Evolutionary conservation across 495 filamentous ascomycete genomes (phyloP).

Genomic region (Xanthoparmelia taractica): DNA sequence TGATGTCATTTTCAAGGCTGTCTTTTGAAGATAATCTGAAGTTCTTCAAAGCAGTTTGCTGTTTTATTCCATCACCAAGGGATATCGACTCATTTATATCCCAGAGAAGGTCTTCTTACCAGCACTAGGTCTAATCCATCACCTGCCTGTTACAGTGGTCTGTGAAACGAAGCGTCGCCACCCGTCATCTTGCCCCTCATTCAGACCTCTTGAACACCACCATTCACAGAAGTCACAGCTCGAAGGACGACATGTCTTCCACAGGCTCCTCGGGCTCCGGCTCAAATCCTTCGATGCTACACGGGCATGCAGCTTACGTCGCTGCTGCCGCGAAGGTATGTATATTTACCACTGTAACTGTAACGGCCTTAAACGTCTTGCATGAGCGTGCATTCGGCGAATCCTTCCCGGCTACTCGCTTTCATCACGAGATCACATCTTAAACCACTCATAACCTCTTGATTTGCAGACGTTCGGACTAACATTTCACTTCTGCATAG

Average conservation of each 20-base stretch:
- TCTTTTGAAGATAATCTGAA: not conserved
- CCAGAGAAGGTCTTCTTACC: not conserved
- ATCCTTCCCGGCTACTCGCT: not conserved
- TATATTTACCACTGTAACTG: not conserved
- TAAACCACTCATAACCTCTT: not conserved
- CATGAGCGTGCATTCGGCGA: not conserved
- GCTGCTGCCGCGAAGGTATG: constrained; percentile 25
- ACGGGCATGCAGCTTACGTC: constrained; percentile 24
- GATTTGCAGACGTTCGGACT: not conserved
- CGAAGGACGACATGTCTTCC: constrained; percentile 10
- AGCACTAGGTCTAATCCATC: not conserved
- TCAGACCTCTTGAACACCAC: not conserved
- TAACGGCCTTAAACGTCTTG: not conserved
- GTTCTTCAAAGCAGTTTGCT: too few relatives aligned
- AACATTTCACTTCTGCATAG: constrained; percentile 1
- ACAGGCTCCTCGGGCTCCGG: not conserved
- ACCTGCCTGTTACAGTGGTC: not conserved
- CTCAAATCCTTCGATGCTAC: constrained; percentile 23
- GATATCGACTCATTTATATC: not conserved
- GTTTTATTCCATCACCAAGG: not conserved
- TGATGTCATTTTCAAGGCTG: not conserved
- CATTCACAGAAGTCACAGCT: not conserved
- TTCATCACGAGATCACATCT: not conserved
- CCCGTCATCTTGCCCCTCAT: not conserved
- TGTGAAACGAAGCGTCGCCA: not conserved